A percentile compares a stretch with the other conserved stretches of the same genome.
Evolutionary conservation across 257 asterid species (phyloP).

Genomic region (Primulina eburnea): DNA sequence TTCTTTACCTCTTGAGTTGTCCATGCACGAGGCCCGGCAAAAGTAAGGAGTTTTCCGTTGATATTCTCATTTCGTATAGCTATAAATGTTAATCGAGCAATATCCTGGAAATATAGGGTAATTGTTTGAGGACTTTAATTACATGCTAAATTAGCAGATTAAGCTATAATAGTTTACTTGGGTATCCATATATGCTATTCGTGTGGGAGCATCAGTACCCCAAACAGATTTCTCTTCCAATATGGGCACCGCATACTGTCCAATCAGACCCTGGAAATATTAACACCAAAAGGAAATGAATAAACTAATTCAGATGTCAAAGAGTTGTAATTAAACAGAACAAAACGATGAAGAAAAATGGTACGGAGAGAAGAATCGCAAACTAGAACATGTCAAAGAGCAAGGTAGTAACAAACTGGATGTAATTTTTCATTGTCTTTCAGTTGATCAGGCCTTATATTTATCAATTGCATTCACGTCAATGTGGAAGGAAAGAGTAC

Average conservation of each 20-base stretch:
- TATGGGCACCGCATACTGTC: conserved; percentile 98
- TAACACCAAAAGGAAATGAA: conserved; percentile 22
- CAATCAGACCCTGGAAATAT: conserved; percentile 74
- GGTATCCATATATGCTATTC: conserved; percentile 98
- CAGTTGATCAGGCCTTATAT: conserved; percentile 7
- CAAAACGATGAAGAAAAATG: not conserved
- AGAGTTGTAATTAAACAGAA: conserved; percentile 6
- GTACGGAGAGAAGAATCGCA: not conserved
- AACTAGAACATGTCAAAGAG: not conserved
- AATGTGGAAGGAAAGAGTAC: conserved; percentile 16
- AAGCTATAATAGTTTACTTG: conserved; percentile 49
- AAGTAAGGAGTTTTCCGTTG: conserved; percentile 82
- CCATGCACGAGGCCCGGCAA: conserved; percentile 99
- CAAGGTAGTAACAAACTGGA: not conserved
- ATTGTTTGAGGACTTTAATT: conserved; percentile 14
- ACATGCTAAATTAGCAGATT: conserved; percentile 15
- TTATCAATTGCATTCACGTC: conserved; percentile 4
- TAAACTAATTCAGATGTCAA: conserved; percentile 13
- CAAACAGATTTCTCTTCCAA: conserved; percentile 95
- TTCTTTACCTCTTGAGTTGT: conserved; percentile 91
- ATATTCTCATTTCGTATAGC: conserved; percentile 84
- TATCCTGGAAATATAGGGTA: conserved; percentile 53
- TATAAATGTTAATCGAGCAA: conserved; percentile 89
- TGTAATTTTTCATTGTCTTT: not conserved
- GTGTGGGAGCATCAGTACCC: conserved; percentile 99